phyloP scores from a whole-genome alignment of 257 asterid species.

The Haberlea rhodopensis region DNA sequence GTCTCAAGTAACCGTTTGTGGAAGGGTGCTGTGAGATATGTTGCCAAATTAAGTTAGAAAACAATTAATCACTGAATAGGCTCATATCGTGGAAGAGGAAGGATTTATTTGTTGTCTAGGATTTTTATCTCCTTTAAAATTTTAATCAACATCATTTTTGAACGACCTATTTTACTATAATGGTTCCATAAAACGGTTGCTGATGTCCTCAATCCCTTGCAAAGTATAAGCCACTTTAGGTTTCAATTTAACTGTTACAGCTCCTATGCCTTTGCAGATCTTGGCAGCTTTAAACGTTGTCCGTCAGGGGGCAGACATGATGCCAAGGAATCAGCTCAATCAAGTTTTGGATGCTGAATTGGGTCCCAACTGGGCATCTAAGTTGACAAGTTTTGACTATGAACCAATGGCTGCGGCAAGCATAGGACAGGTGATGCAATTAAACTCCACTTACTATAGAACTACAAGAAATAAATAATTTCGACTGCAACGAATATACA shows the following conservation, averaged over 20 bases:
- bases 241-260: slow-evolving; percentile 24
- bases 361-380: slow-evolving; percentile 74
- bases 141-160: too few species aligned
- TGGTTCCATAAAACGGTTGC: slow-evolving; percentile 9
- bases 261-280: slow-evolving; percentile 49
- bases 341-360: slow-evolving; percentile 84
- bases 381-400: slow-evolving; percentile 70
- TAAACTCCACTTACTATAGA: slow-evolving; percentile 12
- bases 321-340: slow-evolving; percentile 88
- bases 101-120: too few species aligned
- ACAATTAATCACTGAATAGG: too few species aligned
- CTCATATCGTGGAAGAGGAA: too few species aligned
- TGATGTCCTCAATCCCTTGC: slow-evolving; percentile 13
- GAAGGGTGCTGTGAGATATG: too few species aligned
- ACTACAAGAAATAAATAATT: neutral
- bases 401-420: slow-evolving; percentile 95
- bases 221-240: slow-evolving; percentile 8
- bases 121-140: too few species aligned
- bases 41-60: too few species aligned
- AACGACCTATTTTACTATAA: neutral
- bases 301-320: slow-evolving; percentile 97
- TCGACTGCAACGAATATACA: too few species aligned
- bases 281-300: slow-evolving; percentile 92
- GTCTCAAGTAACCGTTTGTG: too few species aligned
- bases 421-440: slow-evolving; percentile 75